Evolutionary conservation across 192 early-diverging fungal species (phyloP), one percentile per base, ranked within the genome.

Genomic region (Umbelopsis isabellina): DNA sequence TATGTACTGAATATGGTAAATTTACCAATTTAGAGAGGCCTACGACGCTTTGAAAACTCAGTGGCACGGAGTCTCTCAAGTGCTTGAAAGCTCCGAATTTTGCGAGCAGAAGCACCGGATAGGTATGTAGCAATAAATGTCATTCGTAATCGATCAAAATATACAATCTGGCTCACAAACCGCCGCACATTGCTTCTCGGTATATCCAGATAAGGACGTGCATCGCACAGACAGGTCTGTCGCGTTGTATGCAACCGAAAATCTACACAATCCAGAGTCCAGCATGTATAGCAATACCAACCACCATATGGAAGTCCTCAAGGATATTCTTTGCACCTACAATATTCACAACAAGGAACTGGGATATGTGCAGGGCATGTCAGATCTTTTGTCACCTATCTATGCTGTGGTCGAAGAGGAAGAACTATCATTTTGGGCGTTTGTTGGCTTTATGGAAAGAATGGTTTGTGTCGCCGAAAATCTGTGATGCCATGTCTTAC

Each of bases 311-410:
- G 93, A 94, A 69, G 80, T 90, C n/a, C 85, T 99, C 71, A 91
- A 97, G 68, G 90, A 97, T 71, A 87, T 99, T 51, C 76, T 99
- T 64, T 88, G 96, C 77, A 94, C 97, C 1, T 99, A 97, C 72
- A 94, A 95, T 71, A 84, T 93, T 65, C 89, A 92, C 83, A 90
- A 96, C 70, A 88, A 85, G 53, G 91, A 92, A 21, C 70, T 91
- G 2, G 87, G 95, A 23, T 98, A 96, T 71, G 96, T 98, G 0
- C 96, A 99, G 78, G 98, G 98, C 13, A 99, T 99, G 98, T 92
- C 90, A 22, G 98, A 99, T 71, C 82, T 99, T 21, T 82, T 95
- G 46, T 89, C 95, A 20, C 96, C 97, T 10, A 83, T 98, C 8
- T 92, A 93, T 83, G 93, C 88, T 12, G 91, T 95, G 5, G 91